Percentiles rank a stretch among this genome's conserved stretches.
phyloP scores from a whole-genome alignment of 805 yeast genomes.

The Grigorovia jiainica region DNA sequence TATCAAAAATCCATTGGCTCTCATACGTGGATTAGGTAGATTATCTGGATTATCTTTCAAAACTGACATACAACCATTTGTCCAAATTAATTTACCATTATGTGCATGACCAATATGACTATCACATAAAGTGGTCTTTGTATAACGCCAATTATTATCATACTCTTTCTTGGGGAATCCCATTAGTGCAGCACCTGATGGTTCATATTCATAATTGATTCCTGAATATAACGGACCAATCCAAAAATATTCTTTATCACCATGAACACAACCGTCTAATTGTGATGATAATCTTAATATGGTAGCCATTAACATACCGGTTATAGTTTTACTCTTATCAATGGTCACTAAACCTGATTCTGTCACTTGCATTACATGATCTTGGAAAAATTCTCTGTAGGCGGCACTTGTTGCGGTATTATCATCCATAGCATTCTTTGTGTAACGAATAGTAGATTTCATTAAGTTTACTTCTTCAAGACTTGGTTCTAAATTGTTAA shows the following conservation, averaged over 20 bases:
- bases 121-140: neutral
- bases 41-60: neutral
- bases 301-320: neutral
- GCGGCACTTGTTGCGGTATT: neutral
- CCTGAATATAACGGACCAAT: slow-evolving; percentile 1
- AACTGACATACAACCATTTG: neutral
- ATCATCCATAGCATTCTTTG: neutral
- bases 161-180: neutral
- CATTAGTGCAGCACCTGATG: neutral
- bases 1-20: neutral
- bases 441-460: neutral
- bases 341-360: slow-evolving; percentile 1
- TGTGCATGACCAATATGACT: slow-evolving; percentile 2
- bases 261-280: neutral
- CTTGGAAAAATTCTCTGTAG: neutral
- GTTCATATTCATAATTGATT: neutral
- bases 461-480: neutral
- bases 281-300: neutral
- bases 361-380: neutral
- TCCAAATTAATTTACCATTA: neutral
- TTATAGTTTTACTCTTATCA: neutral
- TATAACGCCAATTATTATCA: neutral
- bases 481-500: neutral
- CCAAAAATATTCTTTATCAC: slow-evolving; percentile 3
- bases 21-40: neutral